Evolutionary conservation across 768 basidiomycete species (phyloP).

Genomic region (Suillus placidus): DNA sequence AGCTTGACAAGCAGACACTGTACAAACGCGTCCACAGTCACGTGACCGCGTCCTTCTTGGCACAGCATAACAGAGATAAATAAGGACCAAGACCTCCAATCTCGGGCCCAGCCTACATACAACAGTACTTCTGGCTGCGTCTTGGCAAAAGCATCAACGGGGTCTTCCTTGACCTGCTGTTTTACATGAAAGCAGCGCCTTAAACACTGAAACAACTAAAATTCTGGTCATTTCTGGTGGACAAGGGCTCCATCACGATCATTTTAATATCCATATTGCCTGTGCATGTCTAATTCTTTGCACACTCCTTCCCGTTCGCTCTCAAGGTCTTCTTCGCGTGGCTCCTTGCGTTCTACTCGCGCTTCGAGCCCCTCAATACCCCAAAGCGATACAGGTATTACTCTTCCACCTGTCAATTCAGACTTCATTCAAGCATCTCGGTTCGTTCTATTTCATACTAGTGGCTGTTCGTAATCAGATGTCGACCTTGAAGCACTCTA

Average conservation of each 20-base stretch:
- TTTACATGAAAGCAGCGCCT: neutral
- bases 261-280: constrained; percentile 21
- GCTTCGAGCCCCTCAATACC: constrained; percentile 58
- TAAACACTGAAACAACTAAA: neutral
- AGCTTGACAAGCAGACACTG: neutral
- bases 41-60: constrained; percentile 31
- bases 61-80: constrained; percentile 25
- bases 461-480: constrained; percentile 80
- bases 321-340: constrained; percentile 54
- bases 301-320: constrained; percentile 36
- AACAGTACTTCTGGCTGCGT: neutral
- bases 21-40: constrained; percentile 14
- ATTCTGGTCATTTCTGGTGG: constrained; percentile 20
- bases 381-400: constrained; percentile 69
- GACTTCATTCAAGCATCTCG: constrained; percentile 24
- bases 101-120: neutral
- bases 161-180: neutral
- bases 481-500: constrained; percentile 79
- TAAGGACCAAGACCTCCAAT: constrained; percentile 13
- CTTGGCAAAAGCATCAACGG: neutral
- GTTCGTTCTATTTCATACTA: constrained; percentile 38
- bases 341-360: constrained; percentile 48
- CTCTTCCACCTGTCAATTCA: constrained; percentile 21
- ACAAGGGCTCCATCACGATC: constrained; percentile 27
- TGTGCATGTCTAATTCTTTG: constrained; percentile 39